Percentiles rank a stretch among this genome's conserved stretches.
Evolutionary conservation across 345 rosid genomes (phyloP).

Genomic region (Angophora floribunda): DNA sequence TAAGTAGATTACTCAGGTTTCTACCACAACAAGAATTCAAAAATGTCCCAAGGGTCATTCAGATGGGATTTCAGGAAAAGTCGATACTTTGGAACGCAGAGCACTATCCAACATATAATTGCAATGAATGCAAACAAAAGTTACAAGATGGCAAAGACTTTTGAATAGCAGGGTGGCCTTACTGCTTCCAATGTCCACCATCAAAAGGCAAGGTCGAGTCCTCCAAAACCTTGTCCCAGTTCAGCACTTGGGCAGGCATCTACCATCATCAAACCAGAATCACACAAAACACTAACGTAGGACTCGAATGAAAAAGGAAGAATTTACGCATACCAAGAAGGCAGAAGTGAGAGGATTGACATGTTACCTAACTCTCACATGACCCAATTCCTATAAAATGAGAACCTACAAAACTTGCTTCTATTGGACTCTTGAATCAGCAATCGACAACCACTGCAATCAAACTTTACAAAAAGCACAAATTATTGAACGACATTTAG

Average conservation of each 20-base stretch:
- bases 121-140: neutral
- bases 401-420: neutral
- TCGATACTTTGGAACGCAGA: neutral
- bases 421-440: neutral
- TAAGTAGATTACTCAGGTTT: too few relatives aligned
- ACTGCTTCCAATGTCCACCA: constrained; percentile 98
- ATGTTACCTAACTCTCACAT: constrained; percentile 34
- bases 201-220: constrained; percentile 71
- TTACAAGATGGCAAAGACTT: neutral
- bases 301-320: too few relatives aligned
- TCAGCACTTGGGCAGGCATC: constrained; percentile 56
- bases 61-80: neutral
- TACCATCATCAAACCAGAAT: neutral
- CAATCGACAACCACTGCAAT: neutral
- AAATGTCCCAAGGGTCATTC: neutral
- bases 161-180: neutral
- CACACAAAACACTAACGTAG: neutral
- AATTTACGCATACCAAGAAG: too few relatives aligned
- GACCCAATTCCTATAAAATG: constrained; percentile 57
- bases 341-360: too few relatives aligned
- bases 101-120: neutral
- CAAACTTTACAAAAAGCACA: too few relatives aligned
- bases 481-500: too few relatives aligned
- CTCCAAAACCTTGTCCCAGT: constrained; percentile 63
- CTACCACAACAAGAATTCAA: too few relatives aligned